Percentiles rank a stretch among this genome's conserved stretches.
Conservation (phyloP, 495 filamentous ascomycete species). For the Xylaria intraflava region DNA sequence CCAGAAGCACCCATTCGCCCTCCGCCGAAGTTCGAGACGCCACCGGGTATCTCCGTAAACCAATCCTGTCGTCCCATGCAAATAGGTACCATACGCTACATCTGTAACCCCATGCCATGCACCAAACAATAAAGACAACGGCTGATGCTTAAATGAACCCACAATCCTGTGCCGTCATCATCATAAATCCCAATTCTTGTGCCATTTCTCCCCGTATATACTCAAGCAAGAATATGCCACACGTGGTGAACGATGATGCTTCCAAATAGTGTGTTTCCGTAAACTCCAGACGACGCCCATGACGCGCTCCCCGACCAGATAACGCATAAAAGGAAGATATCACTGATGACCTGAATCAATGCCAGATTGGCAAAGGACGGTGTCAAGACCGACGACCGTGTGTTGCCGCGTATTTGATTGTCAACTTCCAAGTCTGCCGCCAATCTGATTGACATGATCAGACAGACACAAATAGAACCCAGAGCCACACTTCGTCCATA, state of each 20-base stretch:
- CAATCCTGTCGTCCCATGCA: background rate
- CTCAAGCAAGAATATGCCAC: constrained; percentile 18
- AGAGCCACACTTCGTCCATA: constrained; percentile 21
- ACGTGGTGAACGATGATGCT: constrained; percentile 22
- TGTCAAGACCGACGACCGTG: constrained; percentile 15
- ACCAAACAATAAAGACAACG: constrained; percentile 1
- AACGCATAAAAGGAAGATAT: constrained; percentile 20
- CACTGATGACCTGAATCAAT: constrained; percentile 15
- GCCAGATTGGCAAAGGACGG: constrained; percentile 19
- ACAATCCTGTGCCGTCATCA: background rate
- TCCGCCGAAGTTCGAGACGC: background rate
- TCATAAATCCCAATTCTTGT: background rate
- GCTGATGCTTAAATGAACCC: background rate
- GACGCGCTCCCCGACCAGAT: constrained; percentile 20
- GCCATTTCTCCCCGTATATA: background rate
- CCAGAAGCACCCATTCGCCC: background rate
- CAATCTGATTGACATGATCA: constrained; percentile 24
- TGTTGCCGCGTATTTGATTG: constrained; percentile 12
- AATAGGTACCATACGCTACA: background rate
- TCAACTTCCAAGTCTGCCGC: constrained; percentile 23
- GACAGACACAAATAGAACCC: constrained; percentile 16
- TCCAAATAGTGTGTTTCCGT: constrained; percentile 22
- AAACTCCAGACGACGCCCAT: constrained; percentile 11
- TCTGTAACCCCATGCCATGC: constrained; percentile 13
- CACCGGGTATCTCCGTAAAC: constrained; percentile 9